Evolutionary conservation across 345 rosid species (phyloP), one percentile per base, ranked within the genome.

Genomic region (Luvunga scandens): DNA sequence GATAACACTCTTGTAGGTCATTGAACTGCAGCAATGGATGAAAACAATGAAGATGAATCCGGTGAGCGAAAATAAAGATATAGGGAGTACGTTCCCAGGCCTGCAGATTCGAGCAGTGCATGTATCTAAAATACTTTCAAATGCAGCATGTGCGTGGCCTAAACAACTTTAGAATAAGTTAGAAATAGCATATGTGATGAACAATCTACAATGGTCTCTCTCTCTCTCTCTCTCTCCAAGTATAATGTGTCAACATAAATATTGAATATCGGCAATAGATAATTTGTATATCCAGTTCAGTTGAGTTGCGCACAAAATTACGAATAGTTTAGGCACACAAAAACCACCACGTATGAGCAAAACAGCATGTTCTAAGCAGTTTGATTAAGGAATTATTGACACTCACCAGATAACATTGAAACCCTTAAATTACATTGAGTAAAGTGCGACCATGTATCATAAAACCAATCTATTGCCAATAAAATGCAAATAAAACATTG

Each of bases 1-100:
- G 89, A 80, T 97, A 97, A 83, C 98, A 97, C 69, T 92, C 99
- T 86, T 94, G 98, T 60, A 97, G 87, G 75, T 94, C 99, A 83
- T 81, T 89, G 83, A 97, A 94, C 98, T 97, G 89, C 81, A 77
- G 67, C 69, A 76, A 83, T 7, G 72, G 19, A 71, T 16, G 42
- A 55, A 30, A 82, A 66, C 33, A 73, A 22, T 24, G 60, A 59
- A 66, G 22, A 39, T 75, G 28, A 55, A 71, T 24, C 22, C 70
- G 66, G 13, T 33, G n/a, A 39, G 19, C 34, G 62, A 75, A 45
- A 62, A 38, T 42, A 31, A 71, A 68, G 64, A 65, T 14, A 6
- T 45, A 31, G 7, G 10, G 34, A 63, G 33, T 25, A 63, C n/a
- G 30, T 33, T 21, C 13, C 61, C 36, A 25, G 53, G 50, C 66